phyloP scores from a whole-genome alignment of 176 grass and related monocot genomes.

The Dactylis glomerata region DNA sequence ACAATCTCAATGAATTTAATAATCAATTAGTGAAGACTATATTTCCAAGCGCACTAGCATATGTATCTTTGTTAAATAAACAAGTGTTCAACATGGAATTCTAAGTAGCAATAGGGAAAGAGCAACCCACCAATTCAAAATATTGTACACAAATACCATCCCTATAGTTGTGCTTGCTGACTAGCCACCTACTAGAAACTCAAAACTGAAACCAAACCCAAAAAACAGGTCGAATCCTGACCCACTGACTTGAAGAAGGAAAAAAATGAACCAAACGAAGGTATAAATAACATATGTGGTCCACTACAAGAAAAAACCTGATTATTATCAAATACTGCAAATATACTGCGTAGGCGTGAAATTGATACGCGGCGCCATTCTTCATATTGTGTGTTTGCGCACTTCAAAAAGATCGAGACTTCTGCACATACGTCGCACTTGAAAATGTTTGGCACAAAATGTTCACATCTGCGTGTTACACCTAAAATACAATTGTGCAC shows the following conservation, averaged over 20 bases:
- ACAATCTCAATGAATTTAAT: neutral
- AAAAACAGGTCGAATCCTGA: neutral
- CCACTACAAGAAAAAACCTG: neutral
- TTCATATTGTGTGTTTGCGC: neutral
- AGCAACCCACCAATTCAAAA: neutral
- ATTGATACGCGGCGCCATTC: neutral
- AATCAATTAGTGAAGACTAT: neutral
- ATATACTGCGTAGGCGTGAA: neutral
- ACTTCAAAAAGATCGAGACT: neutral
- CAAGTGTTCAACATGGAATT: neutral
- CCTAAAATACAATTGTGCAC: neutral
- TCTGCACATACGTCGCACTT: neutral
- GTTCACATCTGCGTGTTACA: neutral
- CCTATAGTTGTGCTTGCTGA: neutral
- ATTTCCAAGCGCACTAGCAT: neutral
- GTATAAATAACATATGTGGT: neutral
- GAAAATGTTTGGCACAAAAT: neutral
- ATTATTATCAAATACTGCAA: neutral
- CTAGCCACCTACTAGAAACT: neutral
- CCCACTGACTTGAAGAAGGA: neutral
- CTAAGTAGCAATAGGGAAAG: neutral
- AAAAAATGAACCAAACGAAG: neutral
- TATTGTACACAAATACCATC: neutral
- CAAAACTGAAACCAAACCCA: neutral
- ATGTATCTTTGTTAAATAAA: neutral